Evolutionary conservation across 2,329 filamentous ascomycete species (phyloP).

Genomic region (Annulohypoxylon truncatum): DNA sequence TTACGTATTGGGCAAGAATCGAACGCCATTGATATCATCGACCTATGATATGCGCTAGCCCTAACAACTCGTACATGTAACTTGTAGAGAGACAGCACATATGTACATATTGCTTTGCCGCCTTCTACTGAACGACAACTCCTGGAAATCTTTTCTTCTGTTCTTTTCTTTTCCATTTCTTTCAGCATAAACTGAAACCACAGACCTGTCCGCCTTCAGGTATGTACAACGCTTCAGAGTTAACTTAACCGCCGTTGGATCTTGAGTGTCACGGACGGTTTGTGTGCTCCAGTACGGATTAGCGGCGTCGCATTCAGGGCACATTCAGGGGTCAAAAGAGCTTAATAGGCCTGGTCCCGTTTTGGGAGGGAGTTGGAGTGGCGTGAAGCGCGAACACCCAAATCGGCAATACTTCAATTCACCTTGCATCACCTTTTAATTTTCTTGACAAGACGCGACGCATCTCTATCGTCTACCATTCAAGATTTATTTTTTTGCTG

Average conservation of each 20-base stretch:
- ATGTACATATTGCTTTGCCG: constrained; percentile 11
- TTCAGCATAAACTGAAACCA: constrained; percentile 8
- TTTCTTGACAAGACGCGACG: constrained; percentile 28
- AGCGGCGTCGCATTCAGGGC: constrained; percentile 29
- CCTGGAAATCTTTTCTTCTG: neutral
- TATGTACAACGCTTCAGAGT: constrained; percentile 15
- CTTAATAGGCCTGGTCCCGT: constrained; percentile 33
- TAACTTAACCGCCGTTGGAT: constrained; percentile 11
- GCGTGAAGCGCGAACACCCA: constrained; percentile 32
- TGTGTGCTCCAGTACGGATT: constrained; percentile 12
- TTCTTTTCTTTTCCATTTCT: constrained; percentile 14
- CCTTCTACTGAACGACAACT: constrained; percentile 13
- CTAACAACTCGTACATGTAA: constrained; percentile 23
- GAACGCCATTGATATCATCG: constrained; percentile 40
- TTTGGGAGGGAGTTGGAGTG: constrained; percentile 25
- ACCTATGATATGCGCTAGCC: constrained; percentile 21
- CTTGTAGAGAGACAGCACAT: constrained; percentile 31
- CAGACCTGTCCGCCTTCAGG: constrained; percentile 1
- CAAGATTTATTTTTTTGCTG: neutral
- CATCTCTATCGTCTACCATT: constrained; percentile 8
- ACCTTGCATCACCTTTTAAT: constrained; percentile 18
- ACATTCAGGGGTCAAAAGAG: constrained; percentile 34
- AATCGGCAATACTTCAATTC: constrained; percentile 28
- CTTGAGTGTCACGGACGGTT: constrained; percentile 21
- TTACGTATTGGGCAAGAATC: constrained; percentile 26